Base-by-base conservation (phyloP, 1,139 yeast species). In the Geotrichum macrosporum region DNA sequence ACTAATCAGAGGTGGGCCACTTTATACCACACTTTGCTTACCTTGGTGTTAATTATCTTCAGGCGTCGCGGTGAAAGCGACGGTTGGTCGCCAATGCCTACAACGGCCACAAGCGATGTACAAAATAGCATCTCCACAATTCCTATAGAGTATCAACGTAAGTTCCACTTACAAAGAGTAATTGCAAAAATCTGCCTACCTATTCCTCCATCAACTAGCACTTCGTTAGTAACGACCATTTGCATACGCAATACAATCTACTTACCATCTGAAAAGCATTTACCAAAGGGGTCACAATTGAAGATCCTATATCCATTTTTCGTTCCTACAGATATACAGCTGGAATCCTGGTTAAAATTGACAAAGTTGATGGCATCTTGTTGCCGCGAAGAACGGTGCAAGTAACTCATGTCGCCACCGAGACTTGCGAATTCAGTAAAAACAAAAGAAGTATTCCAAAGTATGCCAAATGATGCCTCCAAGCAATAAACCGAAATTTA, bases 91-190 rank as follows among this genome's bases (percentile, higher is more conserved):
- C 96, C 96, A 50, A 82, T 68, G 1, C 95, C 95, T 3, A 89
- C 95, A 9, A 87, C 73, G 1, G 95, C 96, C 22, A 92, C 74
- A 38, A 92, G 72, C 1, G 95, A 85, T 0, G 98, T 87, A 49
- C 87, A 78, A 60, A 87, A 92, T 35, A 92, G 74, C 97, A 92
- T 89, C 64, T 89, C 96, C 29, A 88, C 84, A 15, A 86, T 75
- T 2, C 71, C 69, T 40, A 67, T 64, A 13, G 26, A 10, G 39
- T 40, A 45, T n/a, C n/a, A n/a, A n/a, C n/a, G n/a, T n/a, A n/a
- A n/a, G n/a, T n/a, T n/a, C n/a, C n/a, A n/a, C n/a, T n/a, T n/a
- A 47, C 35, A 13, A 29, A 10, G 15, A 15, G 19, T 33, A 4
- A 19, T 30, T 18, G 27, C 24, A 12, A 5, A n/a, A 22, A 38